A percentile compares a stretch with the other conserved stretches of the same genome.
Evolutionary conservation across 345 rosid genomes (phyloP).

Genomic region (Camelina hispida): DNA sequence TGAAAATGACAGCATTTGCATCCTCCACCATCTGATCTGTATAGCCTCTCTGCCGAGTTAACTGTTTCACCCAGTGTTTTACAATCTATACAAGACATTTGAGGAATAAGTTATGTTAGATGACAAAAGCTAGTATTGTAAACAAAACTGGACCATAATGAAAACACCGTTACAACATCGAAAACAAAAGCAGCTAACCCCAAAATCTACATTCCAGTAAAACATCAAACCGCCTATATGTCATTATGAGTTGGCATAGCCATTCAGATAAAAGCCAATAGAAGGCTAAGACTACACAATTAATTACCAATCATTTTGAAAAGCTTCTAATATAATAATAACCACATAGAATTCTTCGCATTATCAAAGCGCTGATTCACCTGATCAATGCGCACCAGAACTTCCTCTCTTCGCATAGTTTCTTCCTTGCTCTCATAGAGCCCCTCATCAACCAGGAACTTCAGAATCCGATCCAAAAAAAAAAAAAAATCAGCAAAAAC

Average conservation of each 20-base stretch:
- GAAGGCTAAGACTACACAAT: background rate
- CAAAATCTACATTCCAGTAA: background rate
- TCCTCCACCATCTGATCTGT: conserved; percentile 88
- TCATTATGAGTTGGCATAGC: background rate
- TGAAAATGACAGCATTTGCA: conserved; percentile 80
- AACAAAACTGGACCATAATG: background rate
- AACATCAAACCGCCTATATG: background rate
- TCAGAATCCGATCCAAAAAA: background rate
- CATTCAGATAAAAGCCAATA: background rate
- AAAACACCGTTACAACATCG: background rate
- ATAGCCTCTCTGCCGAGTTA: conserved; percentile 65
- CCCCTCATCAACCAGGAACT: conserved; percentile 70
- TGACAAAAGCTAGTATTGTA: background rate
- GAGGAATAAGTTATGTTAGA: background rate
- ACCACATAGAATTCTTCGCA: too few relatives aligned
- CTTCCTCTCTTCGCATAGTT: conserved; percentile 65
- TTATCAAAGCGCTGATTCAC: conserved; percentile 39
- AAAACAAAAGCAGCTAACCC: background rate
- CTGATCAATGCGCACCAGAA: conserved; percentile 64
- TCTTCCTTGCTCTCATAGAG: conserved; percentile 84
- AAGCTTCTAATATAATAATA: too few relatives aligned
- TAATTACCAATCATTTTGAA: too few relatives aligned
- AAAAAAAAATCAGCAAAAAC: background rate
- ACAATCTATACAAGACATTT: conserved; percentile 56
- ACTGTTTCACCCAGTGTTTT: conserved; percentile 77